phyloP scores from a whole-genome alignment of 179 eudicot species.

The Gypsophila paniculata region DNA sequence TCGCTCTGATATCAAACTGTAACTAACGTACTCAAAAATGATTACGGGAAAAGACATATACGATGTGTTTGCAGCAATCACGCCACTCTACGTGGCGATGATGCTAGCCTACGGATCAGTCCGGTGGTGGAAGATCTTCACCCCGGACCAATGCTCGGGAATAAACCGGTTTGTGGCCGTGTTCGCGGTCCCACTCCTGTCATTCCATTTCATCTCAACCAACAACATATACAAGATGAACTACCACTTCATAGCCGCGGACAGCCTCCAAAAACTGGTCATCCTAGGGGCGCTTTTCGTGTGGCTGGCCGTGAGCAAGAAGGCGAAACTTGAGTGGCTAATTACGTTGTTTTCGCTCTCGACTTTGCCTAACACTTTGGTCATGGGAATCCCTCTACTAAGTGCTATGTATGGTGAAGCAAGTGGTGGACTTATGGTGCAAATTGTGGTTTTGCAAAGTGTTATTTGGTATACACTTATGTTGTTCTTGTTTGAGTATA shows the following conservation, averaged over 20 bases:
- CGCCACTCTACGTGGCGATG: constrained; percentile 69
- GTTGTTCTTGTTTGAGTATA: constrained; percentile 78
- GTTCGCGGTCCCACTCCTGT: constrained; percentile 63
- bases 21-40: constrained; percentile 25
- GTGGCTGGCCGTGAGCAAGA: constrained; percentile 60
- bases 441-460: constrained; percentile 82
- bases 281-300: constrained; percentile 53
- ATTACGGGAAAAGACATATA: constrained; percentile 63
- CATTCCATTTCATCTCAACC: constrained; percentile 69
- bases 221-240: constrained; percentile 67
- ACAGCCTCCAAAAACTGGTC: constrained; percentile 55
- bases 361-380: constrained; percentile 85
- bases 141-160: constrained; percentile 73
- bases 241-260: constrained; percentile 64
- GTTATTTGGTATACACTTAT: constrained; percentile 88
- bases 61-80: constrained; percentile 57
- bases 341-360: constrained; percentile 83
- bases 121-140: constrained; percentile 77
- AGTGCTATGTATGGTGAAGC: constrained; percentile 89
- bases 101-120: constrained; percentile 71
- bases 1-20: too few relatives aligned
- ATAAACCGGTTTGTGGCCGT: constrained; percentile 74
- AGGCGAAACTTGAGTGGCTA: constrained; percentile 75
- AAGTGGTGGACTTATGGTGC: constrained; percentile 79
- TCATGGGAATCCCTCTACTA: constrained; percentile 87